Base-by-base conservation (phyloP, 495 filamentous ascomycete species). In the Jackrogersella multiformis region DNA sequence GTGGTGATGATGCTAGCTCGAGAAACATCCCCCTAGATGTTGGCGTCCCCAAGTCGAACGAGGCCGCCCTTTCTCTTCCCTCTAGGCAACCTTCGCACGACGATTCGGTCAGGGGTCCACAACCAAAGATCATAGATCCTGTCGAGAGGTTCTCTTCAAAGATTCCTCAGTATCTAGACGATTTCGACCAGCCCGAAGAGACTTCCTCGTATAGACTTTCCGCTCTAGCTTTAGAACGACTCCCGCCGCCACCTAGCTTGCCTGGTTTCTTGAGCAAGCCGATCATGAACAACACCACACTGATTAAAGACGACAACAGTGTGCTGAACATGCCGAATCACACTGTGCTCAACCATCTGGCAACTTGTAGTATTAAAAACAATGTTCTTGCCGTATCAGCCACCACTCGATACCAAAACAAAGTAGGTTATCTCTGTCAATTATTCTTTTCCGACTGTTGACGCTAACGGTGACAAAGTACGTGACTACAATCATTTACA, bases 311-410 rank as follows among this genome's bases (percentile, higher is more conserved):
- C 78, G 95, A 99, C 74, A 96, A 92, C 76, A 97, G 93, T 79
- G 96, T 99, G 41, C 78, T 99, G 36, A 93, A 89, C 52, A 93
- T 97, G 81, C 95, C 95, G 12, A 99, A 98, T 69, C 95, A 99
- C 67, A 97, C 95, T 2, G 92, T 99, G 23, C 79, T 99, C 67
- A 99, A 99, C 68, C 95, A 99, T 76, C 81, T 99, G 45, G 94
- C 94, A n/a, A 99, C 95, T 3, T 97, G 93, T 81, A 97, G 93
- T 77, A 99, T 99, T 77, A 97, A 97, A 78, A 91, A 96, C 61
- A 90, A 92, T 56, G 91, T 98, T 24, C 84, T 99, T 61, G 95
- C 96, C n/a, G 95, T 96, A 2, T 97, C 93, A 73, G 95, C 92
- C 15, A 99, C 95, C 13, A 99, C 96, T 16, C 85, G 95, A 79